Conservation (phyloP, 2,329 filamentous ascomycete species). For the Epichloe gansuensis region DNA sequence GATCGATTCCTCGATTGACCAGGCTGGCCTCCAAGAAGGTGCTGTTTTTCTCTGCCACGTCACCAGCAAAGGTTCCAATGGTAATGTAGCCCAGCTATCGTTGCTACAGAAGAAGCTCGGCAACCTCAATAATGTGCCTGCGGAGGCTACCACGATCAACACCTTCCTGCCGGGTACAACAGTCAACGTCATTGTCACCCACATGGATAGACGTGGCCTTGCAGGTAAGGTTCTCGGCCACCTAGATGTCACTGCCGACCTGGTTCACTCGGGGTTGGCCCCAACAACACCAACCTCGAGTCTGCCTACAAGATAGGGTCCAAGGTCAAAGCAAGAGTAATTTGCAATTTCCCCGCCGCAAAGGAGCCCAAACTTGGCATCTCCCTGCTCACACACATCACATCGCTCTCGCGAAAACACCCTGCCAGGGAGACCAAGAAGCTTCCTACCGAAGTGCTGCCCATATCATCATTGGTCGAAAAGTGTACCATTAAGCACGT, state of each 20-base stretch:
- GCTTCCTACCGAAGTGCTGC: constrained; percentile 45
- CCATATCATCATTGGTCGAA: constrained; percentile 64
- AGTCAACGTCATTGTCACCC: constrained; percentile 72
- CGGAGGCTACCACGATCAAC: constrained; percentile 74
- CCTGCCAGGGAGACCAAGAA: constrained; percentile 25
- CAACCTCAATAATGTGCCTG: constrained; percentile 52
- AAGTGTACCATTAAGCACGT: constrained; percentile 71
- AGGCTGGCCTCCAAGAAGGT: constrained; percentile 65
- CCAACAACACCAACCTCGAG: constrained; percentile 56
- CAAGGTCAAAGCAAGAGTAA: constrained; percentile 74
- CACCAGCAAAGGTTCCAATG: constrained; percentile 59
- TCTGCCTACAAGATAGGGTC: constrained; percentile 72
- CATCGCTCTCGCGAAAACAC: constrained; percentile 45
- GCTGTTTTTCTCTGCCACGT: constrained; percentile 76
- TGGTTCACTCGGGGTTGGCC: constrained; percentile 72
- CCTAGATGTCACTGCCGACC: constrained; percentile 79
- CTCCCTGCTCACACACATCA: constrained; percentile 75
- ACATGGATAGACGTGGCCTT: constrained; percentile 63
- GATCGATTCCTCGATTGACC: constrained; percentile 51
- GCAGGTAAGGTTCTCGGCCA: constrained; percentile 85
- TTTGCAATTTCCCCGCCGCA: constrained; percentile 73
- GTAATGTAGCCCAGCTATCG: constrained; percentile 79
- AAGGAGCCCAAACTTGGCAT: constrained; percentile 77
- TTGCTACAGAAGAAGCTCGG: constrained; percentile 58
- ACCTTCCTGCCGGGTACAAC: constrained; percentile 86